phyloP scores from a whole-genome alignment of 176 grass and related monocot genomes.

The barley (Hordeum vulgare) region MorexV3_pseudomolecules_assembly NC_058519.1:615161377-615161876 shows the following conservation, averaged over 20 bases:
- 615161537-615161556: slow-evolving; percentile 78
- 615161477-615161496: slow-evolving; percentile 54
- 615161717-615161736: slow-evolving; percentile 73
- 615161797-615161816: slow-evolving; percentile 54
- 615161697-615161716: slow-evolving; percentile 48
- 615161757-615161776: slow-evolving; percentile 70
- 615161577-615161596: slow-evolving; percentile 52
- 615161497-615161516: slow-evolving; percentile 78
- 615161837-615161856: slow-evolving; percentile 76
- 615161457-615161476: slow-evolving; percentile 55
- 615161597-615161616: slow-evolving; percentile 75
- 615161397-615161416: slow-evolving; percentile 72
- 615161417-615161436: slow-evolving; percentile 95
- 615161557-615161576: slow-evolving; percentile 84
- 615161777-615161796: slow-evolving; percentile 70
- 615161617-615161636: slow-evolving; percentile 80
- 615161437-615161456: slow-evolving; percentile 68
- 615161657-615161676: slow-evolving; percentile 93
- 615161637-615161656: slow-evolving; percentile 77
- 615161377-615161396: slow-evolving; percentile 54
- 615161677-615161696: slow-evolving; percentile 68
- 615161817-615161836: slow-evolving; percentile 82
- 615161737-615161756: slow-evolving; percentile 96
- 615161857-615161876: slow-evolving; percentile 50
- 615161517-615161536: slow-evolving; percentile 73